phyloP scores from a whole-genome alignment of 257 asterid genomes.

The Rhazya stricta region DNA sequence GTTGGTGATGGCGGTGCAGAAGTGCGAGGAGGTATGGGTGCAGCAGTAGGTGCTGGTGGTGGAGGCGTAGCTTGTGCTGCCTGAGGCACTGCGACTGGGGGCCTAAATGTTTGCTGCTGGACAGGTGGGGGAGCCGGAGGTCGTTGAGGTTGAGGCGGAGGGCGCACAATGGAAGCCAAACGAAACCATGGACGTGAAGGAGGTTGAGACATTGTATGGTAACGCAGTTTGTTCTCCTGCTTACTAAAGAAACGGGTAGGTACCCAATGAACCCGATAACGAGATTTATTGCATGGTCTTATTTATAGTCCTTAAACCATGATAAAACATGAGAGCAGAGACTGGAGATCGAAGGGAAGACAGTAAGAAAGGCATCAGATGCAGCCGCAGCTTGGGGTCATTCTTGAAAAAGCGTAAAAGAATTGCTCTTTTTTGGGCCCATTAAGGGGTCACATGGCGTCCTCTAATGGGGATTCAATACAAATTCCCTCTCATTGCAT shows the following conservation, averaged over 20 bases:
- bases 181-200: slow-evolving; percentile 24
- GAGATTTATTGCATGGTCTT: no score
- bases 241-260: not conserved
- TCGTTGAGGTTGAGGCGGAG: slow-evolving; percentile 8
- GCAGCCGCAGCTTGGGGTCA: not conserved
- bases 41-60: not conserved
- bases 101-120: slow-evolving; percentile 15
- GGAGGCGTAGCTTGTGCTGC: slow-evolving; percentile 7
- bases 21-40: slow-evolving; percentile 11
- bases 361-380: slow-evolving; percentile 25
- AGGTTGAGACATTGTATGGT: slow-evolving; percentile 22
- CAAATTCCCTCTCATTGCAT: not conserved
- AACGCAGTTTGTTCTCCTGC: not conserved
- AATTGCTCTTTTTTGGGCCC: not conserved
- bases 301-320: slow-evolving; percentile 5
- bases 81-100: not conserved
- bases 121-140: slow-evolving; percentile 11
- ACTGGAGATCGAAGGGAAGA: not conserved
- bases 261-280: not conserved
- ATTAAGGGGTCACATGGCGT: not conserved
- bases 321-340: not conserved
- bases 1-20: slow-evolving; percentile 13
- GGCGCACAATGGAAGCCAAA: slow-evolving; percentile 14
- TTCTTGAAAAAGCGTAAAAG: not conserved
- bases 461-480: not conserved